These are phyloP conservation scores for Berberis vulgaris DNA, from an alignment of 164 flowering plant species.

Conservation along the genomic window DNA sequence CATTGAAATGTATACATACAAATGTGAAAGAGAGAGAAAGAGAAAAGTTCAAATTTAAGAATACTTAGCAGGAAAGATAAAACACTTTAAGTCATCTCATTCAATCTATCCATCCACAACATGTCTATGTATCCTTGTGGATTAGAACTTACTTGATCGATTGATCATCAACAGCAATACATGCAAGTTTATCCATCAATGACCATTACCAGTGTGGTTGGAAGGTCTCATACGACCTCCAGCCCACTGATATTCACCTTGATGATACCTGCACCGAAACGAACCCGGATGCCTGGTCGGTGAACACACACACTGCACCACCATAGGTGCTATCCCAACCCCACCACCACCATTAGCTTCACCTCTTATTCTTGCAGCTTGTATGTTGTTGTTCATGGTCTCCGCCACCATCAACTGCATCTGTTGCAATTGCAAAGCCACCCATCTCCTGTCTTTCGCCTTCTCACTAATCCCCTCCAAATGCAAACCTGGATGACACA, in stretches of 20 bases:
- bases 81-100: too few relatives aligned
- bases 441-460: not conserved
- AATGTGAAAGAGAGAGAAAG: too few relatives aligned
- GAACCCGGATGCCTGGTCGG: constrained; percentile 61
- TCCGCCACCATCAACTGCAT: not conserved
- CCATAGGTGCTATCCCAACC: constrained; percentile 2
- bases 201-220: not conserved
- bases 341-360: not conserved
- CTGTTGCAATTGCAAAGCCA: not conserved
- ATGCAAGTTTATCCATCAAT: not conserved
- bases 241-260: constrained; percentile 15
- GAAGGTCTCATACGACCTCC: not conserved
- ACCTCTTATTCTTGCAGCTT: not conserved
- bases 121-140: too few relatives aligned
- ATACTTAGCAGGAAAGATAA: too few relatives aligned
- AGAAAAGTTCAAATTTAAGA: too few relatives aligned
- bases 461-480: not conserved
- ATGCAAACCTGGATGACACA: constrained; percentile 10
- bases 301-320: constrained; percentile 42
- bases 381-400: not conserved
- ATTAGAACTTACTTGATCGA: too few relatives aligned
- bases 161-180: too few relatives aligned
- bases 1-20: too few relatives aligned
- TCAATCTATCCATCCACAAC: too few relatives aligned
- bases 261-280: constrained; percentile 49